These are phyloP conservation scores for Areca catechu DNA, from an alignment of 176 grass and related monocot genomes.

Conservation along the genomic window DNA sequence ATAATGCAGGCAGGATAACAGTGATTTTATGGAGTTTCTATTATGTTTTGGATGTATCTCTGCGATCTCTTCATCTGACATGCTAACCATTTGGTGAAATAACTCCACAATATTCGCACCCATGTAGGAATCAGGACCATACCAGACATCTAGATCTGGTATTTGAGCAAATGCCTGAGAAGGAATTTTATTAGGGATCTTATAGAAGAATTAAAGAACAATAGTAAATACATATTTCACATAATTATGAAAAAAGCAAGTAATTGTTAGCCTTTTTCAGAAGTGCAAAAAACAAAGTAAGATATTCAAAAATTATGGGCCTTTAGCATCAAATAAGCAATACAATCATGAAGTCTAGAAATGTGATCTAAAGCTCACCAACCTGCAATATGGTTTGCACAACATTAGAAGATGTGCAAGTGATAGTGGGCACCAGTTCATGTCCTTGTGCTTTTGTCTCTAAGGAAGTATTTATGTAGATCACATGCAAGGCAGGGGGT, in stretches of 20 bases:
- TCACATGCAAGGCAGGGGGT: conserved; percentile 86
- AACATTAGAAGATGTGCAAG: conserved; percentile 96
- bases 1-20: conserved; percentile 56
- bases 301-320: no score
- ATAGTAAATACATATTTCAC: not conserved
- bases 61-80: conserved; percentile 87
- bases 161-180: conserved; percentile 83
- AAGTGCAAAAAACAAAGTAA: no score
- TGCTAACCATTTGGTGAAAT: conserved; percentile 73
- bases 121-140: conserved; percentile 99
- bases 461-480: conserved; percentile 97
- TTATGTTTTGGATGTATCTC: conserved; percentile 71
- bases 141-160: conserved; percentile 79
- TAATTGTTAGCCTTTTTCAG: not conserved
- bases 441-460: conserved; percentile 91
- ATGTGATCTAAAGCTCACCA: conserved; percentile 2
- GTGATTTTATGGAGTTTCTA: conserved; percentile 50
- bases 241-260: no score
- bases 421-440: conserved; percentile 93
- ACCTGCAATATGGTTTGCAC: conserved; percentile 97
- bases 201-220: not conserved
- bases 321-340: no score
- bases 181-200: not conserved
- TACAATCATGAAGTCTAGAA: not conserved
- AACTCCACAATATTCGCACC: conserved; percentile 89